phyloP scores from a whole-genome alignment of 148 eudicot species.

The Chenopodium quinoa region DNA sequence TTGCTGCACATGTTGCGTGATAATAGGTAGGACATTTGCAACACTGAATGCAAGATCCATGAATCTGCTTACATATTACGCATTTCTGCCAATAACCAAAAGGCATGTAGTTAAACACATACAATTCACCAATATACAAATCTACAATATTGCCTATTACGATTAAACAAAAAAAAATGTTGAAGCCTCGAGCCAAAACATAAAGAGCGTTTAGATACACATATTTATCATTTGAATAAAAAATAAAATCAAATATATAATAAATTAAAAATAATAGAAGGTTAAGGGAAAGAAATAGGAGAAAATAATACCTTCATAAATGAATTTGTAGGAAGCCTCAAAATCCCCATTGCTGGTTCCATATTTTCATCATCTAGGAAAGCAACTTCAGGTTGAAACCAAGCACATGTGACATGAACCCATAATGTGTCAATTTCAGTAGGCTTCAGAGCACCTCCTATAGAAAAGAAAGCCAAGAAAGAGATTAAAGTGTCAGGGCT shows the following conservation, averaged over 20 bases:
- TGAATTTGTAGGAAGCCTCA: constrained; percentile 57
- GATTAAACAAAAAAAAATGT: background rate
- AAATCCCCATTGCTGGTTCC: constrained; percentile 92
- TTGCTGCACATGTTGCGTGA: constrained; percentile 88
- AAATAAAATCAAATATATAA: background rate
- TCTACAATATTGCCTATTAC: background rate
- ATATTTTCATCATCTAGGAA: constrained; percentile 63
- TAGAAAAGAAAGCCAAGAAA: constrained; percentile 17
- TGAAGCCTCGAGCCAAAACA: background rate
- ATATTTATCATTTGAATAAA: background rate
- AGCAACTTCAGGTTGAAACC: constrained; percentile 94
- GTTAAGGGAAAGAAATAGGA: no score
- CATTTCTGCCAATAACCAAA: constrained; percentile 56
- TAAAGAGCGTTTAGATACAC: background rate
- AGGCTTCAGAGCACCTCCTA: constrained; percentile 98
- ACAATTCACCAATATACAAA: background rate
- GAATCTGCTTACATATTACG: constrained; percentile 75
- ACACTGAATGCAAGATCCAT: constrained; percentile 95
- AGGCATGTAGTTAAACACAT: constrained; percentile 8
- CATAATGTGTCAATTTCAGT: constrained; percentile 78
- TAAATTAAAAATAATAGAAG: no score
- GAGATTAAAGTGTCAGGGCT: background rate
- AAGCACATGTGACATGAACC: constrained; percentile 99
- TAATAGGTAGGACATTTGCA: constrained; percentile 83
- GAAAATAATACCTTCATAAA: constrained; percentile 59